These are phyloP conservation scores for Claviceps sorghi DNA, from an alignment of 2,329 filamentous ascomycete species.

Conservation along the genomic window DNA sequence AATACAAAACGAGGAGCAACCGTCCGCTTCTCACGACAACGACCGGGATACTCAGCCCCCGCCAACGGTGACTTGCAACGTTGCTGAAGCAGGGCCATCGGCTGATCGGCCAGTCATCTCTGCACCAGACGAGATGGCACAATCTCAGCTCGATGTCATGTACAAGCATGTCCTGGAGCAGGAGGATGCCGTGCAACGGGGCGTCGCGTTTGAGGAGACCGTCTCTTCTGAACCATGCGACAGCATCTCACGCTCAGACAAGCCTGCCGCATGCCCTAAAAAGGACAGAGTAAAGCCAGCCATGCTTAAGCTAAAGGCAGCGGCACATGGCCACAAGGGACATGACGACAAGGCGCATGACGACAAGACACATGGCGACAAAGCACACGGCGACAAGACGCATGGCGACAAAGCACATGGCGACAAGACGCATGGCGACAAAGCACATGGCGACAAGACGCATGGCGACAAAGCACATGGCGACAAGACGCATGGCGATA, in stretches of 20 bases:
- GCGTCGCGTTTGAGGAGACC: slow-evolving; percentile 32
- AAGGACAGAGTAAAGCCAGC: slow-evolving; percentile 35
- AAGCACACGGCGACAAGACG: slow-evolving; percentile 36
- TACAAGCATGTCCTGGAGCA: slow-evolving; percentile 89
- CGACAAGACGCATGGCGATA: slow-evolving; percentile 37
- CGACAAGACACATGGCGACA: slow-evolving; percentile 24
- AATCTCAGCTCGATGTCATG: slow-evolving; percentile 75
- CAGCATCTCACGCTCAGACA: slow-evolving; percentile 13
- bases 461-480: slow-evolving; percentile 35
- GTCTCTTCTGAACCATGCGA: slow-evolving; percentile 17
- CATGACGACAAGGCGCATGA: slow-evolving; percentile 32
- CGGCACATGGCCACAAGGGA: slow-evolving; percentile 30
- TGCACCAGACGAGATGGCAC: slow-evolving; percentile 57
- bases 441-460: slow-evolving; percentile 20
- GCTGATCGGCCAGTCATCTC: slow-evolving; percentile 68
- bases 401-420: slow-evolving; percentile 24
- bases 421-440: slow-evolving; percentile 35
- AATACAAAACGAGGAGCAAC: slow-evolving; percentile 14
- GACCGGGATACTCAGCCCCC: slow-evolving; percentile 32
- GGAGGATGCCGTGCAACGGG: slow-evolving; percentile 52
- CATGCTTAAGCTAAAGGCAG: slow-evolving; percentile 31
- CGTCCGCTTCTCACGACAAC: slow-evolving; percentile 11
- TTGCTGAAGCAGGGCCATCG: slow-evolving; percentile 48
- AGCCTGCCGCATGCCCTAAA: slow-evolving; percentile 18
- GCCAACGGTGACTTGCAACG: slow-evolving; percentile 29